These are phyloP conservation scores for Aspergillus jensenii DNA, from an alignment of 2,329 filamentous ascomycete species.

Conservation along the genomic window DNA sequence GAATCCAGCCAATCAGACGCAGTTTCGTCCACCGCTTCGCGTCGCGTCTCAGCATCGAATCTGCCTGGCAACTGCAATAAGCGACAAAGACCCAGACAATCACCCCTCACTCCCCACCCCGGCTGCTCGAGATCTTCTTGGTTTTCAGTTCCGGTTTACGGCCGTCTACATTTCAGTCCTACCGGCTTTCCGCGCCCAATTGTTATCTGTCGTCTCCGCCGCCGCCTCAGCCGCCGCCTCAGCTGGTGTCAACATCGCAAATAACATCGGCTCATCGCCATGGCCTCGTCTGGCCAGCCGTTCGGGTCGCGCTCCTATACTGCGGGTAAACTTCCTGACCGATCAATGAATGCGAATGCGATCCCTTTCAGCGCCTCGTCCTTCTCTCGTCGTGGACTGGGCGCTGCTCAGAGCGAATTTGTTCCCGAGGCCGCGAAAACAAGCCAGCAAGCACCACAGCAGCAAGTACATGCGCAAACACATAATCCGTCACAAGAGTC, in stretches of 20 bases:
- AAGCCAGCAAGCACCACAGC: constrained; percentile 30
- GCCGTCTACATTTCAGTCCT: neutral
- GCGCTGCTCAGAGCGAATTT: constrained; percentile 28
- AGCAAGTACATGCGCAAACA: constrained; percentile 40
- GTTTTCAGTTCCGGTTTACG: neutral
- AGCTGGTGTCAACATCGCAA: constrained; percentile 5
- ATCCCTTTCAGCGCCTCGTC: constrained; percentile 44
- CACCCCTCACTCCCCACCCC: neutral
- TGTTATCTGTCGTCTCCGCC: neutral
- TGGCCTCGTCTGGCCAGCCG: constrained; percentile 55
- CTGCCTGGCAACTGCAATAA: neutral
- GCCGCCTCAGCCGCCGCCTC: neutral
- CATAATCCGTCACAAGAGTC: constrained; percentile 47
- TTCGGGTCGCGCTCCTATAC: constrained; percentile 57
- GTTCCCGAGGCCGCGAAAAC: constrained; percentile 28
- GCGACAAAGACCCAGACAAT: neutral
- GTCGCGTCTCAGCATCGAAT: constrained; percentile 13
- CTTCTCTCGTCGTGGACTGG: constrained; percentile 42
- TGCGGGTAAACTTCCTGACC: constrained; percentile 55
- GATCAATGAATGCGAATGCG: constrained; percentile 43
- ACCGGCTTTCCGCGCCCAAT: neutral
- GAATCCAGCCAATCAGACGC: constrained; percentile 11
- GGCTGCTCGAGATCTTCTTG: neutral
- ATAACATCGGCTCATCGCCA: constrained; percentile 25
- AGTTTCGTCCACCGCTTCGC: constrained; percentile 24